These are phyloP conservation scores for Ocimum tenuiflorum DNA, from an alignment of 257 asterid species.

Conservation along the genomic window DNA sequence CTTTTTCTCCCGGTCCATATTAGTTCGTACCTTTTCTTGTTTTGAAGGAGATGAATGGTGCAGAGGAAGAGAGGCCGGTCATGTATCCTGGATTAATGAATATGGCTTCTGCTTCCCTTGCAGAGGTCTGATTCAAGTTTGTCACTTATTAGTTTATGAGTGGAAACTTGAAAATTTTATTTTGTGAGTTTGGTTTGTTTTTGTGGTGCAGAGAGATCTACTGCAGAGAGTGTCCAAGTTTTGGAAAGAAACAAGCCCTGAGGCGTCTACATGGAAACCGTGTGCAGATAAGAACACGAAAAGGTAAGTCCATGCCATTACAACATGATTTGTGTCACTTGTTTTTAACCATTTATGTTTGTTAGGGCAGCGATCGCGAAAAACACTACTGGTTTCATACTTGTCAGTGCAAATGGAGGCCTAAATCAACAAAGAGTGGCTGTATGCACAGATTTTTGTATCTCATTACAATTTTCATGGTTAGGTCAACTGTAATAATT, in stretches of 20 bases:
- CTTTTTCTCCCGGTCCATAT: neutral
- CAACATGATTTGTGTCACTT: neutral
- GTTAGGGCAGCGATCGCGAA: conserved; percentile 54
- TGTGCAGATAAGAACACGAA: conserved; percentile 52
- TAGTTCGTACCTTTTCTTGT: neutral
- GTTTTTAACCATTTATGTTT: conserved; percentile 34
- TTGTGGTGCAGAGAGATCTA: conserved; percentile 37
- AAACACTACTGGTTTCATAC: conserved; percentile 50
- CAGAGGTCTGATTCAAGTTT: conserved; percentile 43
- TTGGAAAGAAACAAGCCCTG: conserved; percentile 63
- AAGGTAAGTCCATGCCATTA: conserved; percentile 30
- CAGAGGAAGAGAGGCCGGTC: conserved; percentile 21
- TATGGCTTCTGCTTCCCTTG: conserved; percentile 63
- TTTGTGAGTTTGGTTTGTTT: neutral
- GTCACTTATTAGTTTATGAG: neutral
- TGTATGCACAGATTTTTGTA: conserved; percentile 19
- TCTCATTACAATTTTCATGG: too few relatives aligned
- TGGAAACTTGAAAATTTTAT: neutral
- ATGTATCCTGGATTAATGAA: conserved; percentile 58
- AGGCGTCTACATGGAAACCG: conserved; percentile 68
- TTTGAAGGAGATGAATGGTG: conserved; percentile 28
- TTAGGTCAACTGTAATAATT: too few relatives aligned
- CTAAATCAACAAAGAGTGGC: conserved; percentile 95
- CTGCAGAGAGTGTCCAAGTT: conserved; percentile 39
- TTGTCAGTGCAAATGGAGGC: conserved; percentile 92